A percentile compares a stretch with the other conserved stretches of the same genome.
Evolutionary conservation across 306 rosid species (phyloP).

Genomic region (Lathyrus oleraceus): DNA sequence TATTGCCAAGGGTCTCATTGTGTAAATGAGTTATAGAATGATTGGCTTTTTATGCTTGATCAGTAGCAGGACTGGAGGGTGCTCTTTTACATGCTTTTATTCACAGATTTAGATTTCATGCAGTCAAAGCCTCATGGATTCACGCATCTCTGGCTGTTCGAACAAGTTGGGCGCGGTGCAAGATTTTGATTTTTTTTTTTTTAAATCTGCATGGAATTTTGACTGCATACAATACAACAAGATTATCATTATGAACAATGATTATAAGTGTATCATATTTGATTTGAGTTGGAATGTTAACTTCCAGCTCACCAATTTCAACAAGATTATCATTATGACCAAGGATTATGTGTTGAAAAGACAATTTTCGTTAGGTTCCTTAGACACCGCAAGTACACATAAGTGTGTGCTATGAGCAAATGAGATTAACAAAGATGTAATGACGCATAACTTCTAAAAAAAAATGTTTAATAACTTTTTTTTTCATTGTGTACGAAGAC

Average conservation of each 20-base stretch:
- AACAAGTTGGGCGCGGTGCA: not conserved
- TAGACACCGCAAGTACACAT: too few relatives aligned
- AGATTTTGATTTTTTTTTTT: not conserved
- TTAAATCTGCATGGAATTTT: not conserved
- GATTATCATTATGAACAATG: not conserved
- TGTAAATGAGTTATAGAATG: slow-evolving; percentile 13
- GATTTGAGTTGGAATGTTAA: slow-evolving; percentile 15
- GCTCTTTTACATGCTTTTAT: not conserved
- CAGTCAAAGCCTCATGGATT: not conserved
- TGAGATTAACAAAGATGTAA: too few relatives aligned
- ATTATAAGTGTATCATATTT: not conserved
- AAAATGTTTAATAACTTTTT: too few relatives aligned
- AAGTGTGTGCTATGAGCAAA: too few relatives aligned
- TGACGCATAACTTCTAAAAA: too few relatives aligned
- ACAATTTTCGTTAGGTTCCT: too few relatives aligned
- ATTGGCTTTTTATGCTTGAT: slow-evolving; percentile 3
- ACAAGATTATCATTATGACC: not conserved
- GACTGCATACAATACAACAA: not conserved
- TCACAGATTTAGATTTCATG: not conserved
- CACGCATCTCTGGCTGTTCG: not conserved
- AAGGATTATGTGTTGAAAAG: not conserved
- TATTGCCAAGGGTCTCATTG: not conserved
- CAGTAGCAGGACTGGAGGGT: not conserved
- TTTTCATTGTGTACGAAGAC: too few relatives aligned
- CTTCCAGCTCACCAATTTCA: not conserved